Percentiles rank a stretch among this genome's conserved stretches.
These are phyloP conservation scores for Pseudodiploospora longispora DNA, from an alignment of 2,329 filamentous ascomycete genomes.

Conservation along the genomic window DNA sequence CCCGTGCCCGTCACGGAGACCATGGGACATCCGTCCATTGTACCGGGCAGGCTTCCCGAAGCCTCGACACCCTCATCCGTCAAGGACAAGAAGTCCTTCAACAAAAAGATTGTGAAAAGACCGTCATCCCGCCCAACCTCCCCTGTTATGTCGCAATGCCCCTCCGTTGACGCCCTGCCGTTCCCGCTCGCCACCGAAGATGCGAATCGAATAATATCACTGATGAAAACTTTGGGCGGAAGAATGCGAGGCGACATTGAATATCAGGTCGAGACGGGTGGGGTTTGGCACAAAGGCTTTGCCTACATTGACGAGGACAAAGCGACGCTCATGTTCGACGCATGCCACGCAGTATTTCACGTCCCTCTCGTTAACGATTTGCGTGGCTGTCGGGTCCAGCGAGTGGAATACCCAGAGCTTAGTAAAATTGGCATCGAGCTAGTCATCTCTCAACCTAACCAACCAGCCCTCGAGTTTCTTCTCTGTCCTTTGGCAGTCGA, in stretches of 20 bases:
- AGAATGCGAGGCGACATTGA: constrained; percentile 73
- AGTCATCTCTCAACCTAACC: constrained; percentile 26
- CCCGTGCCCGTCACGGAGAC: constrained; percentile 34
- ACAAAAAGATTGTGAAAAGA: constrained; percentile 47
- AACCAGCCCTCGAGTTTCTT: constrained; percentile 51
- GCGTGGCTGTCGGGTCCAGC: constrained; percentile 62
- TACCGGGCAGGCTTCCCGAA: constrained; percentile 27
- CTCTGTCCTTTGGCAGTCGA: constrained; percentile 55
- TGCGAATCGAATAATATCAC: constrained; percentile 60
- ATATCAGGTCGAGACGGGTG: constrained; percentile 55
- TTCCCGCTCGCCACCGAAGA: constrained; percentile 56
- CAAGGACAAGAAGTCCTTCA: constrained; percentile 38
- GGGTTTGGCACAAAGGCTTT: constrained; percentile 61
- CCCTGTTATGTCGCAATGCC: constrained; percentile 44
- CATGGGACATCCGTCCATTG: constrained; percentile 32
- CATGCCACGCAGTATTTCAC: constrained; percentile 56
- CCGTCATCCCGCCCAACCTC: constrained; percentile 50
- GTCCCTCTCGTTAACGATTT: constrained; percentile 64
- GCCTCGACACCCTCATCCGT: constrained; percentile 16
- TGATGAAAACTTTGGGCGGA: constrained; percentile 73
- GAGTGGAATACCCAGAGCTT: constrained; percentile 38
- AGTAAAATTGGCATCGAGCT: constrained; percentile 46
- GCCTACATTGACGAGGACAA: constrained; percentile 72
- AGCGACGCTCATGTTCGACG: constrained; percentile 67
- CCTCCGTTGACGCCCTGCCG: constrained; percentile 52